Conservation (phyloP, 179 eudicot species). For the Silene noctiflora region DNA sequence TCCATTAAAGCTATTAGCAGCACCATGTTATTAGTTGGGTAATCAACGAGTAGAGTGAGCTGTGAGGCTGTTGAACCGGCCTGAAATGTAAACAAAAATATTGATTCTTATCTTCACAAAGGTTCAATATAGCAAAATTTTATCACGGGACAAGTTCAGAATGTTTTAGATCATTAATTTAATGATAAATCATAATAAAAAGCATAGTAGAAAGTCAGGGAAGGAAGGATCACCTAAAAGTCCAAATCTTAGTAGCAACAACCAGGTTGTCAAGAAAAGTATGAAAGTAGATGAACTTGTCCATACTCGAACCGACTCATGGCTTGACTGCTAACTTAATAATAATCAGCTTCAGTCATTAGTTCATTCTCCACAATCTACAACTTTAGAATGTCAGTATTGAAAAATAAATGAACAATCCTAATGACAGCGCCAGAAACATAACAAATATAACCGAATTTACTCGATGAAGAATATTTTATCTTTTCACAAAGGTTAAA, state of each 20-base stretch:
- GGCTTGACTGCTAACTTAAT: conserved; percentile 78
- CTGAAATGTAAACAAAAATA: too few species aligned
- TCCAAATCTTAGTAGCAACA: not conserved
- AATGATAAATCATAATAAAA: too few species aligned
- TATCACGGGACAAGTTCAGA: too few species aligned
- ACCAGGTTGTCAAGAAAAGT: not conserved
- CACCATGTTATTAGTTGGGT: too few species aligned
- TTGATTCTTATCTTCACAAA: too few species aligned
- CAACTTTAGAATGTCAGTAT: not conserved
- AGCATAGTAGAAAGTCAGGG: too few species aligned
- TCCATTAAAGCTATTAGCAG: too few species aligned
- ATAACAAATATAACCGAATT: not conserved
- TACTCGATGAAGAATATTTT: not conserved
- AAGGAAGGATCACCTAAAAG: too few species aligned
- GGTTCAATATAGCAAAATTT: too few species aligned
- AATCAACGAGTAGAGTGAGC: too few species aligned
- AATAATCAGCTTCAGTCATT: conserved; percentile 78
- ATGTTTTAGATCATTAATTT: too few species aligned
- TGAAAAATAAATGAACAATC: not conserved
- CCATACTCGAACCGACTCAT: conserved; percentile 81
- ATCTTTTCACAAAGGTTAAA: not conserved
- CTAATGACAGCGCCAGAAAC: not conserved
- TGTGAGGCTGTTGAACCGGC: too few species aligned
- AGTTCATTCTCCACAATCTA: conserved; percentile 76
- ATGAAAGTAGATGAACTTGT: conserved; percentile 49